Evolutionary conservation across 2,329 filamentous ascomycete species (phyloP).

Genomic region (Lachnellula subtilissima): DNA sequence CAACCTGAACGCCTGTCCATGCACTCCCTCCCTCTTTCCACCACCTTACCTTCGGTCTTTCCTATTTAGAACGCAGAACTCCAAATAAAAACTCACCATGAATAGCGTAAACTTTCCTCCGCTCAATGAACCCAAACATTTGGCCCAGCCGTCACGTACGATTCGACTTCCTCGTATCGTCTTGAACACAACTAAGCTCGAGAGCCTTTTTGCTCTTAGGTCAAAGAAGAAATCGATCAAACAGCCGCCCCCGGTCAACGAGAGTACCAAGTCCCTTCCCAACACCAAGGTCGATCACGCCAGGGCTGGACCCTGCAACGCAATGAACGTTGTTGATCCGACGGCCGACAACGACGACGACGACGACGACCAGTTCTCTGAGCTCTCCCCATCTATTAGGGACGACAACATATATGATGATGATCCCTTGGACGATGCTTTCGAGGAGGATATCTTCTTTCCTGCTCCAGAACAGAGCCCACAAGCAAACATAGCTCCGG

Average conservation of each 20-base stretch:
- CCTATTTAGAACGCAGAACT: background rate
- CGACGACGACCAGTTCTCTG: background rate
- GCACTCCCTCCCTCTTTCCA: background rate
- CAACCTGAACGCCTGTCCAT: too few relatives aligned
- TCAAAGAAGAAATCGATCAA: too few relatives aligned
- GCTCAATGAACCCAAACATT: background rate
- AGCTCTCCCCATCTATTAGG: background rate
- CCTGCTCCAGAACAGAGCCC: background rate
- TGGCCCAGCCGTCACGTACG: background rate
- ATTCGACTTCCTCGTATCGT: background rate
- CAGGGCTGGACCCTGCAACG: background rate
- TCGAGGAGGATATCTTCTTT: background rate
- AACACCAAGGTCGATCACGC: background rate
- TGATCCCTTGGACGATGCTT: background rate
- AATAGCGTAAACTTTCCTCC: background rate
- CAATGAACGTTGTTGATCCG: conserved; percentile 7
- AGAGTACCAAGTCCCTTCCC: background rate
- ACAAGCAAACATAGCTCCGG: background rate
- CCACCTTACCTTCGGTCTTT: background rate
- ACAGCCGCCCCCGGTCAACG: too few relatives aligned
- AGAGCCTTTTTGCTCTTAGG: background rate
- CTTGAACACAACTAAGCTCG: background rate
- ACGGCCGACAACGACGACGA: conserved; percentile 8
- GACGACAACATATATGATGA: background rate
- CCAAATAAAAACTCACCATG: background rate